Evolutionary conservation across 805 yeast species (phyloP), one percentile per base, ranked within the genome.

Genomic region (Saccharomycopsis synnaedendra): DNA sequence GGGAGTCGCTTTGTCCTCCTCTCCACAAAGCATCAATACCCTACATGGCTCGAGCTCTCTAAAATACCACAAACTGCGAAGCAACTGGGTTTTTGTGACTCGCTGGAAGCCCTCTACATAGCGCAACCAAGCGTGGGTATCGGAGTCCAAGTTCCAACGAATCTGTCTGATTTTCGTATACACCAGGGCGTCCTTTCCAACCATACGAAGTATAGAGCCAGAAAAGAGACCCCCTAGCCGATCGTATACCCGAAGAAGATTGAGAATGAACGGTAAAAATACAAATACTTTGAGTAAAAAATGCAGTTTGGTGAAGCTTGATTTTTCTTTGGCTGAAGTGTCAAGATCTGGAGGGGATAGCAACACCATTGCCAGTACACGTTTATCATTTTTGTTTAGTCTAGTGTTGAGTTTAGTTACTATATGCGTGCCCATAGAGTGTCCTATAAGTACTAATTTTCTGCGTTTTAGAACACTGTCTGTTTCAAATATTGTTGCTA

Each of bases 381-480:
- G 65, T 9, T 54, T 50, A 9, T 43, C 45, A 43, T 1, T 40
- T 41, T 48, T 43, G 3, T 63, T 62, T 32, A 66, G 60, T 43
- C 51, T 57, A 34, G 60, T 57, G 3, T 68, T 71, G 30, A 76
- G 61, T 50, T 74, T 75, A 6, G 74, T 62, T 3, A 74, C 63
- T 32, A 82, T 58, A 49, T 71, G 75, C 5, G 85, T 71, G 4
- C 90, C 94, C 79, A 80, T 78, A 2, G 89, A 82, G 63, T 82
- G 93, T 11, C 87, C 89, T 4, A 82, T 61, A 30, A 82, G 56
- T 2, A 76, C 64, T 19, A 74, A 34, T 10, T 55, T 53, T 32
- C 60, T 51, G 31, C 56, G 43, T 4, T 40, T 35, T 29, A 49
- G 11, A 3, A 29, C 53, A 53, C 9, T 56, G 43, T 54, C 59